Conservation (phyloP, 371 early-diverging fungal genomes). For the Mucor plumbeus region DNA sequence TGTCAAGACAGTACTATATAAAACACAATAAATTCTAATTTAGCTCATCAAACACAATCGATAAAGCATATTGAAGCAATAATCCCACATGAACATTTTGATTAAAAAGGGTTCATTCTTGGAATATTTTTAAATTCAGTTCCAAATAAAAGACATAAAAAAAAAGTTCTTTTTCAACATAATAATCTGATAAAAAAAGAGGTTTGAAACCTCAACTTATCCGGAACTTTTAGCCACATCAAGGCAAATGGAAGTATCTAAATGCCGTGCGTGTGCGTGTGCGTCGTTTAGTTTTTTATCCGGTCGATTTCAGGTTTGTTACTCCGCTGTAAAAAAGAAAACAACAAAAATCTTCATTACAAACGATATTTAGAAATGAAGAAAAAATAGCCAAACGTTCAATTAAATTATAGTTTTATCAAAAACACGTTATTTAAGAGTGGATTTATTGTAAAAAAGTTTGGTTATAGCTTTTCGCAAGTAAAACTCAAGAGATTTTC, state of each 20-base stretch:
- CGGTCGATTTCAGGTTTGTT: not conserved
- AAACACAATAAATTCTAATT: no score
- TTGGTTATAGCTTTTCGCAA: no score
- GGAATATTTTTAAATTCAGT: not conserved
- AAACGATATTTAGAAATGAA: no score
- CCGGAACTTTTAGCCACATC: not conserved
- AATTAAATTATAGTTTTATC: no score
- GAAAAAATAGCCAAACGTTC: not conserved
- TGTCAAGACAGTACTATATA: not conserved
- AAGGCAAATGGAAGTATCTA: not conserved
- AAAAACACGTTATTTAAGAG: no score
- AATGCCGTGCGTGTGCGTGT: not conserved
- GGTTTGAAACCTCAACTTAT: not conserved
- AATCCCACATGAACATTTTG: not conserved
- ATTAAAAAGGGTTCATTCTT: not conserved
- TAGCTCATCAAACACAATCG: no score
- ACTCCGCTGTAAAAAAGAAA: not conserved
- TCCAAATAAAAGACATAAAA: no score
- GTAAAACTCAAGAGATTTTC: no score
- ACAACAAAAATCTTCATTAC: not conserved
- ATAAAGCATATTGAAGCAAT: no score
- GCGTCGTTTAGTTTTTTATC: conserved; percentile 1
- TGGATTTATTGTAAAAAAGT: no score
- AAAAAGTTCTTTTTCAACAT: not conserved
- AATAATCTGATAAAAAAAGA: not conserved